Percentiles rank a stretch among this genome's conserved stretches.
Conservation (phyloP, 2,329 filamentous ascomycete species). For the Lojkania enalia region DNA sequence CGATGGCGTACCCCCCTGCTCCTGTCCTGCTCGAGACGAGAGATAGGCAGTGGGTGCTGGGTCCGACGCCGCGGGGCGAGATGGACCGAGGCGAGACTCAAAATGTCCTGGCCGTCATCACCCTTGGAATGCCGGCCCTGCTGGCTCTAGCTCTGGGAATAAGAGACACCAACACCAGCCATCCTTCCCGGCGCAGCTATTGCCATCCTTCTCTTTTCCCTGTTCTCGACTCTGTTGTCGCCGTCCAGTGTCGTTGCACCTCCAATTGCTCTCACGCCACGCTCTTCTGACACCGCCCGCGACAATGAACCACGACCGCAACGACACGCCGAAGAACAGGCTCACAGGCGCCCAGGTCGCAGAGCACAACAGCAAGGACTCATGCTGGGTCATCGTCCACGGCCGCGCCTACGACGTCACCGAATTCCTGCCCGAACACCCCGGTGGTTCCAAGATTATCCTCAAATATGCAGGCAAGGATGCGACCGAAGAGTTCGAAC, state of each 20-base stretch:
- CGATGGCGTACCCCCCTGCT: constrained; percentile 6
- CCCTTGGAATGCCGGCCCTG: constrained; percentile 30
- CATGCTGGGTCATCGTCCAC: constrained; percentile 74
- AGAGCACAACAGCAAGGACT: constrained; percentile 78
- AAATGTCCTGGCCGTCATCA: constrained; percentile 33
- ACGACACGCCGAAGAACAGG: constrained; percentile 47
- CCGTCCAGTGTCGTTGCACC: constrained; percentile 1
- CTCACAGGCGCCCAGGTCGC: constrained; percentile 56
- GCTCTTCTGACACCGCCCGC: constrained; percentile 10
- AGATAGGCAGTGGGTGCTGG: constrained; percentile 2
- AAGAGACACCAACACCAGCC: constrained; percentile 11
- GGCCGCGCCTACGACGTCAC: constrained; percentile 69
- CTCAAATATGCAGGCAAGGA: constrained; percentile 70
- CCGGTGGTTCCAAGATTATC: constrained; percentile 80
- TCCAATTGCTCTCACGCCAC: constrained; percentile 9
- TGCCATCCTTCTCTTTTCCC: not conserved
- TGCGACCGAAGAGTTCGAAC: constrained; percentile 54
- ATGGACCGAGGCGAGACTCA: constrained; percentile 33
- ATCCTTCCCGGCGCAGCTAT: not conserved
- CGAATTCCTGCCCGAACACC: constrained; percentile 66
- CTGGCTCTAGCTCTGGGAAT: constrained; percentile 26
- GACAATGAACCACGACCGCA: constrained; percentile 50
- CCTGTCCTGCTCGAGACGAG: constrained; percentile 1
- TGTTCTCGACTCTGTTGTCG: not conserved
- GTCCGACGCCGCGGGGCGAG: constrained; percentile 28